phyloP scores from a whole-genome alignment of 2,329 filamentous ascomycete species.

The Fusarium newnesense region DNA sequence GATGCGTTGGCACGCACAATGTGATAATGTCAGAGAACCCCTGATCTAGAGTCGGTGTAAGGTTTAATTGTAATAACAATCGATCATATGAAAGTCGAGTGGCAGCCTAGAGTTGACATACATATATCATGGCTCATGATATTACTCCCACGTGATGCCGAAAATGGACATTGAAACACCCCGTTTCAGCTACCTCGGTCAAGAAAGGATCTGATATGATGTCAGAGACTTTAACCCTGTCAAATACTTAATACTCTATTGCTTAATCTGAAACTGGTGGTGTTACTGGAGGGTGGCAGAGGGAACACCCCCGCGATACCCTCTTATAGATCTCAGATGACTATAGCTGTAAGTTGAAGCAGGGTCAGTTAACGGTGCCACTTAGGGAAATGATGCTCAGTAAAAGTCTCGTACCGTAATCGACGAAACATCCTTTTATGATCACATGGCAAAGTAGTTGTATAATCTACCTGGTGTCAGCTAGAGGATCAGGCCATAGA shows the following conservation, averaged over 20 bases:
- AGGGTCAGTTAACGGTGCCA: constrained; percentile 10
- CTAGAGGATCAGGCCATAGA: background rate
- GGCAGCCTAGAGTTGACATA: constrained; percentile 12
- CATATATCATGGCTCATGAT: background rate
- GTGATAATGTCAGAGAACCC: constrained; percentile 16
- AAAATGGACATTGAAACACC: constrained; percentile 1
- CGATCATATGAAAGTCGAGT: background rate
- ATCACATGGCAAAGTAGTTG: background rate
- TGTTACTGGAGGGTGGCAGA: background rate
- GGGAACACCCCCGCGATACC: background rate
- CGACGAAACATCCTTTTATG: background rate
- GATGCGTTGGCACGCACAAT: constrained; percentile 30
- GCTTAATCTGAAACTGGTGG: constrained; percentile 12
- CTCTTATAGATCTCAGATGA: constrained; percentile 12
- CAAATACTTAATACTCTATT: background rate
- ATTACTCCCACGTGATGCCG: constrained; percentile 19
- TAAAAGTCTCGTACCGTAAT: background rate
- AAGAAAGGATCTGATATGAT: constrained; percentile 19
- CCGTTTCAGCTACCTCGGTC: constrained; percentile 5
- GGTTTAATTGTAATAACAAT: background rate
- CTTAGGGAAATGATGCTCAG: background rate
- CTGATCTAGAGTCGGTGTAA: background rate
- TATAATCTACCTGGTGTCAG: background rate
- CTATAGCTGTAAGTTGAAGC: background rate
- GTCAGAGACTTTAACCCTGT: constrained; percentile 11